Base-by-base conservation (phyloP, 2,329 filamentous ascomycete genomes). In the Pseudocercospora macadamiae region DNA sequence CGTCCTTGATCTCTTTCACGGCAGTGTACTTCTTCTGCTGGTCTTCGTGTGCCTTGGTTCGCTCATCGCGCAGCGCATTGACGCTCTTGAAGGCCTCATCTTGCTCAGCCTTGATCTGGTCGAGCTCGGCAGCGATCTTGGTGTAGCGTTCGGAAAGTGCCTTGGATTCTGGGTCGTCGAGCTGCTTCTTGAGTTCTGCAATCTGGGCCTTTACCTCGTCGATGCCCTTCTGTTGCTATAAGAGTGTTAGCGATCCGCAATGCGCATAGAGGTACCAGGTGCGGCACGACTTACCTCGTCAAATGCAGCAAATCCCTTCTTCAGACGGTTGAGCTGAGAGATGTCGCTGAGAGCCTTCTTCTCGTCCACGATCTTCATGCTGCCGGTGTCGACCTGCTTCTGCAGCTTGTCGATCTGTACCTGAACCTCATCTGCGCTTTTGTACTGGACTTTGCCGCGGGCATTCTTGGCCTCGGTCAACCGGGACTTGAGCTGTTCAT, bases 331-430 rank as follows among this genome's bases (percentile, higher is more conserved):
- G 66, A 97, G 80, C 74, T 80, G 88, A 49, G 89, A 90, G 69
- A 96, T 88, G 70, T 97, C 91, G 51, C 84, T 80, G 18, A 97
- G 83, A 7, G 91, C 88, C 84, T 97, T 97, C 83, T 91, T 96
- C 85, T 97, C 95, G 70, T 99, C 95, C 9, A 97, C 95, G 52
- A 99, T 82, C 80, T 93, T 96, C 89, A 99, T 93, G 74, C 85
- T 89, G 65, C 93, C 93, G 32, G 87, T 85, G 75, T 96, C 90
- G 68, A 97, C 92, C 74, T 93, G 85, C 77, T 88, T 88, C 66
- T 96, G 90, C 54, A 97, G 86, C 53, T 82, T 82, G 60, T 85
- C 83, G 69, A 97, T 95, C 77, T 95, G 86, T 64, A 83, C 82
- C 75, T 97, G 91, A 65, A 99, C 80, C 64, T 97, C 95, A 58